Percentiles rank a stretch among this genome's conserved stretches.
These are phyloP conservation scores for Corymbia citriodora DNA, from an alignment of 441 rosid species.

Conservation along the genomic window DNA sequence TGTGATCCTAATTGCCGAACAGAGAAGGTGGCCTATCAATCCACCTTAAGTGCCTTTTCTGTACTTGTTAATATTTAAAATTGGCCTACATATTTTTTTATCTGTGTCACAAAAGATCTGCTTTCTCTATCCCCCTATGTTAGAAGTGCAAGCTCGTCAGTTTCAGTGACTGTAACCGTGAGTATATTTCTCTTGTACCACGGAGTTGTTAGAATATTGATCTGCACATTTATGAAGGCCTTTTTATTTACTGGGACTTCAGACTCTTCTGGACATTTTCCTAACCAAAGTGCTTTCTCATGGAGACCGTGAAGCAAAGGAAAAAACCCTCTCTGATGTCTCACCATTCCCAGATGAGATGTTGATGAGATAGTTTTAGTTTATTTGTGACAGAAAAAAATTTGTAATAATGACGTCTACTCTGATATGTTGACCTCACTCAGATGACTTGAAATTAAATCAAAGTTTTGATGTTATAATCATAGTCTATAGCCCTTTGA, in stretches of 20 bases:
- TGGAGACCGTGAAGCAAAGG: not conserved
- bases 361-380: not conserved
- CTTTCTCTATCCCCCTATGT: not conserved
- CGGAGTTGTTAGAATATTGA: not conserved
- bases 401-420: not conserved
- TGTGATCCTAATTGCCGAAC: slow-evolving; percentile 99
- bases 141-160: not conserved
- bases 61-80: not conserved
- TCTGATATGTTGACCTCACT: not conserved
- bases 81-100: not conserved
- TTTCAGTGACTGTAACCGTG: not conserved
- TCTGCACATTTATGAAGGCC: not conserved
- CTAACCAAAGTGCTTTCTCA: not conserved
- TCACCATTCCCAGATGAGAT: not conserved
- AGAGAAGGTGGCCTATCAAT: slow-evolving; percentile 70
- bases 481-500: not conserved
- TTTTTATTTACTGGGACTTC: not conserved
- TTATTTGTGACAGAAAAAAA: not conserved
- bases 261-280: not conserved
- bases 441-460: not conserved
- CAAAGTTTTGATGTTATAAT: not conserved
- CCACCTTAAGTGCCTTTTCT: not conserved
- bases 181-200: not conserved
- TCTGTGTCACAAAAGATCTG: not conserved
- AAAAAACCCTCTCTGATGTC: not conserved